These are phyloP conservation scores for Macrotyloma uniflorum DNA, from an alignment of 306 rosid genomes.

Conservation along the genomic window DNA sequence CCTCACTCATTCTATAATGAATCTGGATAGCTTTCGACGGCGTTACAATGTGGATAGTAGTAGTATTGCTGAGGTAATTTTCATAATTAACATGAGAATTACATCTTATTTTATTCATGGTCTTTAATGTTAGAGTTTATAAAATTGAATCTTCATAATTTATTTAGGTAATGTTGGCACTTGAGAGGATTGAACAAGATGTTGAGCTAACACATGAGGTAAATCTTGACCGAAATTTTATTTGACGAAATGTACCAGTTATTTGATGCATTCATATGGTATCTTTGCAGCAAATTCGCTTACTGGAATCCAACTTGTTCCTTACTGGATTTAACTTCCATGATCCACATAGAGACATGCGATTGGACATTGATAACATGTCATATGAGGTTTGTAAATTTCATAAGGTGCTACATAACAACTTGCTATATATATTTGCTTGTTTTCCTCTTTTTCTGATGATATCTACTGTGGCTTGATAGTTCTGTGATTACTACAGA, in stretches of 20 bases:
- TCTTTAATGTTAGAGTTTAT: slow-evolving; percentile 7
- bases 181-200: slow-evolving; percentile 95
- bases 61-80: slow-evolving; percentile 82
- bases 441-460: slow-evolving; percentile 14
- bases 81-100: slow-evolving; percentile 5
- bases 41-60: slow-evolving; percentile 71
- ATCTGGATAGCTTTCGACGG: slow-evolving; percentile 60
- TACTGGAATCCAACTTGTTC: slow-evolving; percentile 83
- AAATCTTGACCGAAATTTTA: slow-evolving; percentile 22
- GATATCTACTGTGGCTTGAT: slow-evolving; percentile 10
- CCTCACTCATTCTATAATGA: slow-evolving; percentile 55
- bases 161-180: slow-evolving; percentile 80
- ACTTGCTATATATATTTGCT: slow-evolving; percentile 12
- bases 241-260: slow-evolving; percentile 14
- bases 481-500: background rate
- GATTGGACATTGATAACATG: slow-evolving; percentile 97
- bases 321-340: slow-evolving; percentile 74
- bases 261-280: slow-evolving; percentile 29
- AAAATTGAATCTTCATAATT: slow-evolving; percentile 7
- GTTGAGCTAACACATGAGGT: slow-evolving; percentile 97
- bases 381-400: slow-evolving; percentile 84
- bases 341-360: slow-evolving; percentile 97
- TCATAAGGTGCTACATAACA: slow-evolving; percentile 34
- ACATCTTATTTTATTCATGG: background rate
- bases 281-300: slow-evolving; percentile 77